Percentiles rank a stretch among this genome's conserved stretches.
phyloP scores from a whole-genome alignment of 495 filamentous ascomycete species.

The Penicillium pulvis region DNA sequence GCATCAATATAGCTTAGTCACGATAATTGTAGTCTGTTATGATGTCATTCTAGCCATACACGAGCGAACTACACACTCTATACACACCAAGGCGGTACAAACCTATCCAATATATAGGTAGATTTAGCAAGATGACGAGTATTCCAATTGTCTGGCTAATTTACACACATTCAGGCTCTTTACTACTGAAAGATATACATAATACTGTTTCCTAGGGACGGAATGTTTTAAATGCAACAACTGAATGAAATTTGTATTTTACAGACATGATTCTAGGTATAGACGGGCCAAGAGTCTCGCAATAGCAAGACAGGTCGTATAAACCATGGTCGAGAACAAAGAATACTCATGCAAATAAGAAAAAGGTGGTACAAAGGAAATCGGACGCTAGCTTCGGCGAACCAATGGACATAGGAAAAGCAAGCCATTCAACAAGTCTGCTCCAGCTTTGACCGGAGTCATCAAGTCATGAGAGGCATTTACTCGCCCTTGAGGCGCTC shows the following conservation, averaged over 20 bases:
- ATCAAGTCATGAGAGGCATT: conserved; percentile 16
- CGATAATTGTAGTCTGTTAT: background rate
- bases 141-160: too few species aligned
- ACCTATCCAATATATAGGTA: too few species aligned
- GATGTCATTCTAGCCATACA: background rate
- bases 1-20: conserved; percentile 10
- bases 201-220: background rate
- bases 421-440: conserved; percentile 20
- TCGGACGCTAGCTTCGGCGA: conserved; percentile 34
- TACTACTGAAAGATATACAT: too few species aligned
- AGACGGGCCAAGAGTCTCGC: conserved; percentile 26
- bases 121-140: too few species aligned
- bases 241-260: conserved; percentile 34
- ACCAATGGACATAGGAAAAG: conserved; percentile 34
- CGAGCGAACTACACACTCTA: too few species aligned
- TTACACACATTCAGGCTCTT: too few species aligned
- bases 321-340: conserved; percentile 27
- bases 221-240: conserved; percentile 6
- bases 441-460: conserved; percentile 6
- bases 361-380: conserved; percentile 31
- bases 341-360: conserved; percentile 35
- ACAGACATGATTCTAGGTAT: conserved; percentile 30
- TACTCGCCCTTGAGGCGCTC: conserved; percentile 60
- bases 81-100: too few species aligned
- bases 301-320: conserved; percentile 33